Evolutionary conservation across 73 alveolate genomes (phyloP), one percentile per base, ranked within the genome.

Genomic region (Paramecium sexaurelia): DNA sequence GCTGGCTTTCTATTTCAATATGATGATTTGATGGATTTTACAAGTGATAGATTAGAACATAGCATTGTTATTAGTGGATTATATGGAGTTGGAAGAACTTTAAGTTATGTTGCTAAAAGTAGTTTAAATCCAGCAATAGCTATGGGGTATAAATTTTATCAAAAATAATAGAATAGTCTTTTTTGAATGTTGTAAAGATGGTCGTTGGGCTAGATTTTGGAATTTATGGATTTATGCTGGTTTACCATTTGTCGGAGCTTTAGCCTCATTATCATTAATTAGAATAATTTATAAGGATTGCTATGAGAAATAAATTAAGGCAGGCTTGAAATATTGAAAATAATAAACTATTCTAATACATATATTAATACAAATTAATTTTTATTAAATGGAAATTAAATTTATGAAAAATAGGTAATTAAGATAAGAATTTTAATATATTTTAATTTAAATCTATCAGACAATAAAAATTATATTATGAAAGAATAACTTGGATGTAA

Each of bases 161-260:
- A 15, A 51, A n/a, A 0, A 51, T 19, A 9, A 11, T 37, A 71
- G 86, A 39, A n/a, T 78, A 24, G 40, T 45, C 19, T 78, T 78
- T 78, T 78, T 78, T 78, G 90, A 78, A 15, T 41, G 90, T 45
- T 78, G 90, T 40, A 78, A 78, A 43, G 90, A 78, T 45, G 69
- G 73, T 3, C 61, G 41, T 29, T 78, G 90, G 90, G 43, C 40
- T 17, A 78, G 90, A 40, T 78, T 78, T 78, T 78, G 90, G 90
- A 78, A 39, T 78, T 15, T 40, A 24, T 78, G 90, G 90, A 78
- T 78, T 9, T 78, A 29, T 43, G 33, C 55, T 1, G 90, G 90
- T 9, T 45, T 78, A 26, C 90, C 90, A 78, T 78, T 78, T 24
- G 90, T 43, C 9, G 90, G 90, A 41, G 90, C 75, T 8, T 78